Percentiles rank a stretch among this genome's conserved stretches.
Conservation (phyloP, 768 basidiomycete species). For the Termitomyces sp. region DNA sequence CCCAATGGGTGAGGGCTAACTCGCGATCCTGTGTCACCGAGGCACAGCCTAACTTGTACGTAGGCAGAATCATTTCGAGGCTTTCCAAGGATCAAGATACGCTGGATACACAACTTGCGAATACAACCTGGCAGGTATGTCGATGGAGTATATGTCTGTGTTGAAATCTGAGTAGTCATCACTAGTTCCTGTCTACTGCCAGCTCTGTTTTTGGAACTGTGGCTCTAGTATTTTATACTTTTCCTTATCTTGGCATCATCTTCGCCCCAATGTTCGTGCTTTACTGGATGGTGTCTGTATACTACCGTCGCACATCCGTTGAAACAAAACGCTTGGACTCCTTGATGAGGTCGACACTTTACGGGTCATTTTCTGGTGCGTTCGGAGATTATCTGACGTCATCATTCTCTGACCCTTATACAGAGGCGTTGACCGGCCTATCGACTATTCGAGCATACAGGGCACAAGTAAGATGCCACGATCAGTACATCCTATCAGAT, state of each 20-base stretch:
- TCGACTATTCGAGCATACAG: conserved; percentile 59
- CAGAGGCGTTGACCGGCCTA: conserved; percentile 59
- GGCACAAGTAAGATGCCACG: conserved; percentile 33
- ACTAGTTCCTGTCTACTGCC: conserved; percentile 35
- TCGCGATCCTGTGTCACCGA: background rate
- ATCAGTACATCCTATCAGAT: background rate
- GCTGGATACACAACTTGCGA: conserved; percentile 44
- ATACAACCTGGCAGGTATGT: conserved; percentile 41
- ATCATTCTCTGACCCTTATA: background rate
- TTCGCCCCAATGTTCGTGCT: conserved; percentile 48
- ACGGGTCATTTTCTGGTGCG: conserved; percentile 52
- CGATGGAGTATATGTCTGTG: too few species aligned
- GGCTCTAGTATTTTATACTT: conserved; percentile 58
- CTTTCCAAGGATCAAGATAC: conserved; percentile 60
- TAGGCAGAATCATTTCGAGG: conserved; percentile 52
- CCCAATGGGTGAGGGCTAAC: conserved; percentile 43
- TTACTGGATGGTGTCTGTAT: conserved; percentile 48
- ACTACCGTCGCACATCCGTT: conserved; percentile 58
- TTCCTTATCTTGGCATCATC: conserved; percentile 62
- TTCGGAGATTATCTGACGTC: background rate
- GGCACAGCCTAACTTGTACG: background rate
- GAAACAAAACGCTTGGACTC: conserved; percentile 64
- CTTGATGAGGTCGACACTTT: conserved; percentile 53
- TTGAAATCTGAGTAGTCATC: background rate
- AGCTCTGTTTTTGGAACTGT: conserved; percentile 47